A percentile compares a stretch with the other conserved stretches of the same genome.
Conservation (phyloP, 2,329 filamentous ascomycete species). For the Diaporthe velutina region DNA sequence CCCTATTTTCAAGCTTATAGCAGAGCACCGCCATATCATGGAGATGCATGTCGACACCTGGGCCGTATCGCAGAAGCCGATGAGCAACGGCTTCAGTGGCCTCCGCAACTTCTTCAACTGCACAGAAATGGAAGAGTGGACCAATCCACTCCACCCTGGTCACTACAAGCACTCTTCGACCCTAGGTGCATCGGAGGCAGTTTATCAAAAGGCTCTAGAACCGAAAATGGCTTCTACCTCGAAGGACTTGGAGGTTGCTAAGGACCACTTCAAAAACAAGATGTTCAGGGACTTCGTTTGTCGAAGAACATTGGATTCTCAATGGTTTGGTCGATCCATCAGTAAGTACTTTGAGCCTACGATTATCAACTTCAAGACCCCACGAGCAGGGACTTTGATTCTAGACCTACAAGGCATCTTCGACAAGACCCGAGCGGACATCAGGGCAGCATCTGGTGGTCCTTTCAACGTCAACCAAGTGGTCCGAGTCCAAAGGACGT, state of each 20-base stretch:
- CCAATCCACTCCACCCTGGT: neutral
- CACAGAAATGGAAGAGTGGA: neutral
- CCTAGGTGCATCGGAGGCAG: neutral
- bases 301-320: neutral
- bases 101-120: neutral
- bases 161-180: neutral
- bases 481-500: neutral
- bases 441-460: neutral
- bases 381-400: neutral
- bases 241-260: neutral
- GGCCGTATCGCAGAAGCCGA: neutral
- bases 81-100: neutral
- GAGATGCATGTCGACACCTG: neutral
- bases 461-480: constrained; percentile 10
- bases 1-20: neutral
- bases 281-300: neutral
- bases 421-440: constrained; percentile 10
- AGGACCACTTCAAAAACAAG: neutral
- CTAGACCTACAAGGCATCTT: neutral
- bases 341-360: neutral
- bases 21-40: neutral
- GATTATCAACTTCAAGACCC: neutral
- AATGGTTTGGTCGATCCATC: neutral
- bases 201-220: neutral
- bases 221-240: neutral